Conservation (phyloP, 345 rosid species). For the Eutrema yunnanense region DNA sequence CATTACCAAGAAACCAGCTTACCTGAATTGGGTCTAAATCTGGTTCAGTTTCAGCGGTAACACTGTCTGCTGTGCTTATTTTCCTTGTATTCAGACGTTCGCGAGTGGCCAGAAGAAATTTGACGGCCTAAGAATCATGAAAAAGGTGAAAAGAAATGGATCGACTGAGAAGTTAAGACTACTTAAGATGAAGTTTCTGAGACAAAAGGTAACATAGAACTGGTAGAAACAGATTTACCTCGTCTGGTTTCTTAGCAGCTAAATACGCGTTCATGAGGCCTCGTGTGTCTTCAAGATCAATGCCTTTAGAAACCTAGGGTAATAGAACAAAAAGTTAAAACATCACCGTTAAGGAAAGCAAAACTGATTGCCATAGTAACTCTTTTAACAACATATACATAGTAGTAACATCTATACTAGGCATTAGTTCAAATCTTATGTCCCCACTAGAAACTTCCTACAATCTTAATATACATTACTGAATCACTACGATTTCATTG, state of each 20-base stretch:
- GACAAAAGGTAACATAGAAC: background rate
- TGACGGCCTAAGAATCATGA: constrained; percentile 62
- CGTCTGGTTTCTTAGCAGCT: constrained; percentile 90
- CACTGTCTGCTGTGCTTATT: constrained; percentile 33
- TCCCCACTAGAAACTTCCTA: background rate
- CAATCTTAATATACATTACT: background rate
- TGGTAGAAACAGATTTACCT: constrained; percentile 43
- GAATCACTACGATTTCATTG: background rate
- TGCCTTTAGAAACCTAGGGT: constrained; percentile 52
- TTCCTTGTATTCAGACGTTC: constrained; percentile 42
- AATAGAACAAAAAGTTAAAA: background rate
- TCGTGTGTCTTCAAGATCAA: constrained; percentile 74
- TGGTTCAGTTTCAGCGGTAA: constrained; percentile 26
- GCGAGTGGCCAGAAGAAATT: constrained; percentile 58
- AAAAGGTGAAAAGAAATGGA: background rate
- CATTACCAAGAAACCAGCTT: constrained; percentile 21
- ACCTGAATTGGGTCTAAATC: constrained; percentile 70
- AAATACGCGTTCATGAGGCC: constrained; percentile 75
- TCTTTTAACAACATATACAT: background rate
- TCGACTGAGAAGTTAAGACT: background rate
- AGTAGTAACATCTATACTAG: background rate
- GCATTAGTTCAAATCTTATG: background rate
- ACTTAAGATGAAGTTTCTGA: background rate
- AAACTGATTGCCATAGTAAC: background rate
- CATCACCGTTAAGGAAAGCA: background rate